Conservation (phyloP, 2,329 filamentous ascomycete species). For the Neoscytalidium dimidiatum region DNA sequence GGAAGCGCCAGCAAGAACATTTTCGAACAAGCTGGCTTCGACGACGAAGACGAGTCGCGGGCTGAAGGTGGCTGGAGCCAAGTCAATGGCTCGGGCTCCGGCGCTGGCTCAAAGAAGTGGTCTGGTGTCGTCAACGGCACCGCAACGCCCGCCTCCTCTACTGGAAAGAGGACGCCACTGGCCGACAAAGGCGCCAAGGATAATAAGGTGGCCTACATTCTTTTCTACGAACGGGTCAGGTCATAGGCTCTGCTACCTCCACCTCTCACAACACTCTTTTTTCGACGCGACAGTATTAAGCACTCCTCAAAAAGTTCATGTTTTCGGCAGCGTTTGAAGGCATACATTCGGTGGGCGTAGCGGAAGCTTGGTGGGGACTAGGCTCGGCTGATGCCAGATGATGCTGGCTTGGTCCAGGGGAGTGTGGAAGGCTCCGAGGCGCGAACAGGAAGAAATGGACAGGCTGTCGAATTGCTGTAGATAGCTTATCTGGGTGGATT, state of each 20-base stretch:
- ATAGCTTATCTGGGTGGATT: slow-evolving; percentile 14
- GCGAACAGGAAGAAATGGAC: slow-evolving; percentile 1
- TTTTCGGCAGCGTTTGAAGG: slow-evolving; percentile 17
- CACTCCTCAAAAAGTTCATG: slow-evolving; percentile 11
- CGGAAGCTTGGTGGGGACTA: not conserved
- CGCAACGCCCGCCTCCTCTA: slow-evolving; percentile 51
- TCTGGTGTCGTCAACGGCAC: slow-evolving; percentile 65
- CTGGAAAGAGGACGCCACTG: slow-evolving; percentile 55
- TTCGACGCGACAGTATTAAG: not conserved
- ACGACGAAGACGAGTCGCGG: slow-evolving; percentile 64
- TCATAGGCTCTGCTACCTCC: slow-evolving; percentile 16
- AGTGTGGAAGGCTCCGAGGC: slow-evolving; percentile 5
- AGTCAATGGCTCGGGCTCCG: slow-evolving; percentile 65
- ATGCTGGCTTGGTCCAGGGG: slow-evolving; percentile 14
- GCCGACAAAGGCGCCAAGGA: slow-evolving; percentile 68
- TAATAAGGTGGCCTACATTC: slow-evolving; percentile 94
- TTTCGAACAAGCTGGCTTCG: slow-evolving; percentile 62
- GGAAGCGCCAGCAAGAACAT: slow-evolving; percentile 63
- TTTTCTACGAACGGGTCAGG: slow-evolving; percentile 84
- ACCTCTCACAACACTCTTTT: not conserved
- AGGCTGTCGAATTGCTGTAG: slow-evolving; percentile 11
- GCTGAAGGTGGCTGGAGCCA: slow-evolving; percentile 81
- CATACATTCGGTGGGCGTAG: slow-evolving; percentile 5
- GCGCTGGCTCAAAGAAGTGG: slow-evolving; percentile 66
- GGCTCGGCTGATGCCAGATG: slow-evolving; percentile 12